Percentiles rank a stretch among this genome's conserved stretches.
Evolutionary conservation across 192 early-diverging fungal species (phyloP).

Genomic region (Gonapodya prolifera): DNA sequence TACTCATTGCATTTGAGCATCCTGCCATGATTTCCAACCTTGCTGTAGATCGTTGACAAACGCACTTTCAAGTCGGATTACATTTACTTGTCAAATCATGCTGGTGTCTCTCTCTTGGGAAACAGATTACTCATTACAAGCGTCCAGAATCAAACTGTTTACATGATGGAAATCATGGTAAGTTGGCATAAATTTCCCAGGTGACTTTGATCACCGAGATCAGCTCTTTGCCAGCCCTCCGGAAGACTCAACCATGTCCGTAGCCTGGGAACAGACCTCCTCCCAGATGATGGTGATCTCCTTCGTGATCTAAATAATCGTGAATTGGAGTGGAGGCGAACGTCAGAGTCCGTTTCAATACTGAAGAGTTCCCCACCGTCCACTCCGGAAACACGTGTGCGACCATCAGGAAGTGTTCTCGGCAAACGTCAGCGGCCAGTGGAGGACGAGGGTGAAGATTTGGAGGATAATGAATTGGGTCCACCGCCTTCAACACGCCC

Average conservation of each 20-base stretch:
- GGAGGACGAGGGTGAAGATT: neutral
- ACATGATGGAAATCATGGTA: conserved; percentile 51
- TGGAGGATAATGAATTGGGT: neutral
- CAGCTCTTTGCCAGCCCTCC: neutral
- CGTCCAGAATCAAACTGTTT: conserved; percentile 57
- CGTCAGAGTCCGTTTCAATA: neutral
- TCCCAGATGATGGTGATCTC: neutral
- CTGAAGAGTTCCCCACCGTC: neutral
- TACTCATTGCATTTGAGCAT: conserved; percentile 8
- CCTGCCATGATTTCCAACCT: neutral
- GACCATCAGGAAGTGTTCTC: neutral
- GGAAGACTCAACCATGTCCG: neutral
- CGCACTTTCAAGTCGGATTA: conserved; percentile 42
- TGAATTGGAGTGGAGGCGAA: neutral
- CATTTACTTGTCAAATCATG: conserved; percentile 48
- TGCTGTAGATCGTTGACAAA: conserved; percentile 36
- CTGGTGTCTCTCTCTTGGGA: conserved; percentile 51
- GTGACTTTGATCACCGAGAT: neutral
- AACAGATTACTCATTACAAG: conserved; percentile 51
- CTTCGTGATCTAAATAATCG: neutral
- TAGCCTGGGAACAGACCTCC: neutral
- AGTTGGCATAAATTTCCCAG: neutral
- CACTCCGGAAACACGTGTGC: neutral
- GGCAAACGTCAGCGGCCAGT: neutral
- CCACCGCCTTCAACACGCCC: neutral